These are phyloP conservation scores for Populus nigra DNA, from an alignment of 345 rosid species.

Conservation along the genomic window DNA sequence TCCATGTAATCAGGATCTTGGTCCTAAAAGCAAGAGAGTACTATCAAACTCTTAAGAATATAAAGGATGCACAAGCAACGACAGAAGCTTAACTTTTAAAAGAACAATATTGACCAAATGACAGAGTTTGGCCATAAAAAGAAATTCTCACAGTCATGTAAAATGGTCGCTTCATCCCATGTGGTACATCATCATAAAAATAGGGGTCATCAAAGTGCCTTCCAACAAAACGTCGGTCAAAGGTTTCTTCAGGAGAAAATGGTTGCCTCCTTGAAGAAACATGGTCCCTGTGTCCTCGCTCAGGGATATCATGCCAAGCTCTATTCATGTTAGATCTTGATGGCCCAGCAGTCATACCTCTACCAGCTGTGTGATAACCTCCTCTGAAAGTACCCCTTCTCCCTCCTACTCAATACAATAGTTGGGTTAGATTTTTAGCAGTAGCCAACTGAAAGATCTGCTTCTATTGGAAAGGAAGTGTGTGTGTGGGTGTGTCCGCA, in stretches of 20 bases:
- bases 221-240: slow-evolving; percentile 37
- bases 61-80: neutral
- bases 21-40: slow-evolving; percentile 36
- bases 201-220: slow-evolving; percentile 47
- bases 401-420: slow-evolving; percentile 29
- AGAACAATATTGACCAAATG: neutral
- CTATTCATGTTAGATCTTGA: slow-evolving; percentile 42
- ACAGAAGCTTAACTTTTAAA: neutral
- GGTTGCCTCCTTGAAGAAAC: slow-evolving; percentile 39
- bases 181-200: slow-evolving; percentile 36
- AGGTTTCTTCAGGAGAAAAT: slow-evolving; percentile 43
- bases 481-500: neutral
- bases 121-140: neutral
- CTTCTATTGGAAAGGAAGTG: neutral
- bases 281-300: slow-evolving; percentile 34
- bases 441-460: neutral
- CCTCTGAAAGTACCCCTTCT: slow-evolving; percentile 47
- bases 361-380: slow-evolving; percentile 34
- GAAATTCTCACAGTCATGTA: slow-evolving; percentile 33
- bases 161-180: slow-evolving; percentile 52
- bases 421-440: slow-evolving; percentile 14
- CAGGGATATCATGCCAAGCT: slow-evolving; percentile 40
- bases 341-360: slow-evolving; percentile 31
- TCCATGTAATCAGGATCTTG: slow-evolving; percentile 46
- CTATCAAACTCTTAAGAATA: neutral